Conservation (phyloP, 2,329 filamentous ascomycete genomes). For the Alternaria sp. region DNA sequence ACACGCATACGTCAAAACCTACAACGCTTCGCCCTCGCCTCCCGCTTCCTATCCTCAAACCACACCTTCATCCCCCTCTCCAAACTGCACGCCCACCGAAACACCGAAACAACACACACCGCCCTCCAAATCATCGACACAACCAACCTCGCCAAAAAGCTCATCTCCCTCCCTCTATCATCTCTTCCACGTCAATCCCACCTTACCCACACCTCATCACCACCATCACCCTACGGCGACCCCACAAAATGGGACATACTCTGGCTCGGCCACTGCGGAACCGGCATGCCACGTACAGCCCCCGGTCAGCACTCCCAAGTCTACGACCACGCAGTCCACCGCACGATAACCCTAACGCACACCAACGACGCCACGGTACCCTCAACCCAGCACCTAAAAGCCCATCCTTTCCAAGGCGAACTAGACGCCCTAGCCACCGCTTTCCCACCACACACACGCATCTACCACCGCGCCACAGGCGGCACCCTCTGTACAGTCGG, state of each 20-base stretch:
- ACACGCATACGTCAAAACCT: slow-evolving; percentile 37
- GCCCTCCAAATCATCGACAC: slow-evolving; percentile 33
- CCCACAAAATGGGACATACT: slow-evolving; percentile 49
- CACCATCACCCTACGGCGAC: slow-evolving; percentile 42
- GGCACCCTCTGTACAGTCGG: slow-evolving; percentile 39
- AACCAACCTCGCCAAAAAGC: slow-evolving; percentile 25
- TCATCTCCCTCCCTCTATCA: slow-evolving; percentile 29
- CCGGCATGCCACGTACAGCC: slow-evolving; percentile 34
- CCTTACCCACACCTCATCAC: neutral
- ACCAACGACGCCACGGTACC: slow-evolving; percentile 36
- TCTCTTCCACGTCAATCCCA: slow-evolving; percentile 3
- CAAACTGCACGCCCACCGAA: slow-evolving; percentile 21
- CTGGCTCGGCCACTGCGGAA: slow-evolving; percentile 48
- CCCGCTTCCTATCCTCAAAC: slow-evolving; percentile 21
- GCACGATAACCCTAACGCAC: slow-evolving; percentile 16
- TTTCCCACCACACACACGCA: slow-evolving; percentile 34
- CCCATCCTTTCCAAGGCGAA: slow-evolving; percentile 38
- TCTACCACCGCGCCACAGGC: slow-evolving; percentile 36
- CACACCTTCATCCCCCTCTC: neutral
- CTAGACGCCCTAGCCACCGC: slow-evolving; percentile 33
- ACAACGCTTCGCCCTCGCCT: slow-evolving; percentile 38
- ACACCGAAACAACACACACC: slow-evolving; percentile 33
- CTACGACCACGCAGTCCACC: slow-evolving; percentile 19
- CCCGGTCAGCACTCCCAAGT: slow-evolving; percentile 1
- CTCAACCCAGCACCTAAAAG: slow-evolving; percentile 29